These are phyloP conservation scores for Cordyceps javanica DNA, from an alignment of 2,329 filamentous ascomycete species.

Conservation along the genomic window DNA sequence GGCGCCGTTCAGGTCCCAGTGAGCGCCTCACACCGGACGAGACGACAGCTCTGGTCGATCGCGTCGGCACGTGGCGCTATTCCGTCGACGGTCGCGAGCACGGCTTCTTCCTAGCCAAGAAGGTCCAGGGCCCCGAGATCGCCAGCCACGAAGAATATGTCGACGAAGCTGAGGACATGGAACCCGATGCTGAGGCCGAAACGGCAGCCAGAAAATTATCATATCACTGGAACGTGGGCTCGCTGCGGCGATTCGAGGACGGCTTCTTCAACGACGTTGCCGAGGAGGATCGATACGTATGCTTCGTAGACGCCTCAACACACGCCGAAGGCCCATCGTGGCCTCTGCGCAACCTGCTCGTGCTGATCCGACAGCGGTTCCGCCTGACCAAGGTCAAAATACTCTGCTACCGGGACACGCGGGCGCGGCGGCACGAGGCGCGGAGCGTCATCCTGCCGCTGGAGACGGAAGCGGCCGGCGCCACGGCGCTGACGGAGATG, in stretches of 20 bases:
- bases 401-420: slow-evolving; percentile 83
- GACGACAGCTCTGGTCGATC: slow-evolving; percentile 72
- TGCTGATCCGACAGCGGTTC: slow-evolving; percentile 79
- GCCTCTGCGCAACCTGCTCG: slow-evolving; percentile 83
- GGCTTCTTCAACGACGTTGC: slow-evolving; percentile 76
- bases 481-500: slow-evolving; percentile 47
- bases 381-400: slow-evolving; percentile 72
- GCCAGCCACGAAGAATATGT: slow-evolving; percentile 16
- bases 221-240: slow-evolving; percentile 71
- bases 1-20: slow-evolving; percentile 58
- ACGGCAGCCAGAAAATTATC: slow-evolving; percentile 45
- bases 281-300: slow-evolving; percentile 71
- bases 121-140: slow-evolving; percentile 39
- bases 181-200: slow-evolving; percentile 41
- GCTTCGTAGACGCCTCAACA: slow-evolving; percentile 89
- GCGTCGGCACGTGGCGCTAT: slow-evolving; percentile 83
- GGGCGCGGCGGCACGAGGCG: slow-evolving; percentile 68
- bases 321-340: slow-evolving; percentile 84
- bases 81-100: slow-evolving; percentile 75
- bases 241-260: slow-evolving; percentile 71
- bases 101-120: slow-evolving; percentile 94
- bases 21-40: slow-evolving; percentile 59
- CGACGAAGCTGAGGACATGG: slow-evolving; percentile 21
- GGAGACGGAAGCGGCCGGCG: slow-evolving; percentile 43
- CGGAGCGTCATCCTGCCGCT: slow-evolving; percentile 73